Evolutionary conservation across 331 rosid genomes (phyloP), one percentile per base, ranked within the genome.

Genomic region (Saraca asoca): DNA sequence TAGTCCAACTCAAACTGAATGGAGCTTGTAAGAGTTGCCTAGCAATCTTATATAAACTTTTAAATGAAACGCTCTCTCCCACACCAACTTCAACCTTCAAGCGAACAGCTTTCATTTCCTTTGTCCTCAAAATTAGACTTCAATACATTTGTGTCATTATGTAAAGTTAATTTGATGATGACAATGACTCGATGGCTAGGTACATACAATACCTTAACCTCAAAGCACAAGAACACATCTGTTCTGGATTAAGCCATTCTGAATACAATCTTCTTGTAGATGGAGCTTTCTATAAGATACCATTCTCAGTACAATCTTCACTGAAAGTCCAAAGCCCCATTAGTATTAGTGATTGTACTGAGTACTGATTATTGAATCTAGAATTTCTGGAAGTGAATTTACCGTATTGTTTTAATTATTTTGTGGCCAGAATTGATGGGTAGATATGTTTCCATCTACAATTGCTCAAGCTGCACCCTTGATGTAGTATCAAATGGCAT

Each of bases 391-490:
- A 62, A 44, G 42, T 38, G 52, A 62, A n/a, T 5, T 31, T 19
- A 37, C 11, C 62, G 29, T 54, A 15, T 46, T 43, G 44, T 69
- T 46, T 44, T 56, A 60, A 77, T 58, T 34, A 68, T 61, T 44
- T 1, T 68, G 49, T 46, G 35, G 3, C 61, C 15, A 93, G 98
- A 85, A 79, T 62, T 95, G 85, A 5, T 93, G 98, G 98, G 50
- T 65, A 1, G 95, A 84, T 66, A 84, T 88, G 89, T 93, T 93
- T 64, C 82, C 88, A 13, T 72, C 79, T 43, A 19, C 78, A 68
- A 75, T 93, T 35, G 83, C 97, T 76, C 68, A 82, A 75, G 95
- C 87, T 39, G 51, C 75, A 81, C 84, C 51, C 29, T 84, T 45
- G 95, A 81, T 12, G 76, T 70, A 39, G 71, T 93, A 61, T 76